phyloP scores from a whole-genome alignment of 2,329 filamentous ascomycete species.

The Hirsutella rhossiliensis region DNA sequence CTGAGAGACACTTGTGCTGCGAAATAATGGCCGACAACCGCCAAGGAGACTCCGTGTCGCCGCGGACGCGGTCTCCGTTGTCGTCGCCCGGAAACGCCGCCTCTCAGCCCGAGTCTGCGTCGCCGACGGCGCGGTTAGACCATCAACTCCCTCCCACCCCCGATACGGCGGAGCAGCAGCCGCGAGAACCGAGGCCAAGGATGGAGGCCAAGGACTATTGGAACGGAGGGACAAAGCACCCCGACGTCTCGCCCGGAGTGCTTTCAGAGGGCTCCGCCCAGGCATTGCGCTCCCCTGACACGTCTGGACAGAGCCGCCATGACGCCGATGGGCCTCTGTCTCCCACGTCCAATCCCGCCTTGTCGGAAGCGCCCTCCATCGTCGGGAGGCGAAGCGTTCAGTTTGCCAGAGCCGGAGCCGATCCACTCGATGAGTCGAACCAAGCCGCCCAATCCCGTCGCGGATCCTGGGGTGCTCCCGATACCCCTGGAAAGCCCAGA shows the following conservation, averaged over 20 bases:
- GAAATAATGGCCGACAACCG: slow-evolving; percentile 4
- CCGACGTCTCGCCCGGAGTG: slow-evolving; percentile 2
- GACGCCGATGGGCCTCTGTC: slow-evolving; percentile 1
- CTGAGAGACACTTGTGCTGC: not conserved
- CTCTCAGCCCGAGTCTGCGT: slow-evolving; percentile 1
- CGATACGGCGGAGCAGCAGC: slow-evolving; percentile 1
- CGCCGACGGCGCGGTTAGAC: slow-evolving; percentile 3
- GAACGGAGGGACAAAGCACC: slow-evolving; percentile 8
- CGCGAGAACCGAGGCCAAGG: not conserved
- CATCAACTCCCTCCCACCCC: slow-evolving; percentile 3
- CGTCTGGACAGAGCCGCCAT: not conserved
- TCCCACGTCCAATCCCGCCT: not conserved
- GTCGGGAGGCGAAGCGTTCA: slow-evolving; percentile 52
- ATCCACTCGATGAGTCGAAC: slow-evolving; percentile 33
- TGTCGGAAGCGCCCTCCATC: not conserved
- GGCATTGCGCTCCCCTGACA: not conserved
- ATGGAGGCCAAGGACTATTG: slow-evolving; percentile 6
- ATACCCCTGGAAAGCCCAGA: slow-evolving; percentile 43
- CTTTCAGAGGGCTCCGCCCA: not conserved
- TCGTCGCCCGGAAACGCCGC: slow-evolving; percentile 4
- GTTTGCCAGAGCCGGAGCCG: slow-evolving; percentile 50
- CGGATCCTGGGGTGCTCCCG: slow-evolving; percentile 56
- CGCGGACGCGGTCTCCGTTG: slow-evolving; percentile 6
- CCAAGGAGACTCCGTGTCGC: slow-evolving; percentile 8
- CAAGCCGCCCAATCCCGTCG: slow-evolving; percentile 42